Percentiles rank a stretch among this genome's conserved stretches.
Evolutionary conservation across 441 rosid genomes (phyloP).

Genomic region (Populus hybrid): DNA sequence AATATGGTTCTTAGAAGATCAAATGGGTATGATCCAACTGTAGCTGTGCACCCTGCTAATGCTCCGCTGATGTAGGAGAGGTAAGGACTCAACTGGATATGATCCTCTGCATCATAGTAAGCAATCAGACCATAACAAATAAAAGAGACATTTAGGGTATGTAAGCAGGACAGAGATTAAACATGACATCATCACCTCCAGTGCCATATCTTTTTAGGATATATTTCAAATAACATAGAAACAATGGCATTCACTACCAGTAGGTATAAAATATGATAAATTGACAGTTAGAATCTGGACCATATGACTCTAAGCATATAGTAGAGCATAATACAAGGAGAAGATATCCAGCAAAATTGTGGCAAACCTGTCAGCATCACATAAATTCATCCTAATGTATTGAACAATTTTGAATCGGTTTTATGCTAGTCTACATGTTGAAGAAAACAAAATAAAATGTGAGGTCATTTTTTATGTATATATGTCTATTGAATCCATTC

Average conservation of each 20-base stretch:
- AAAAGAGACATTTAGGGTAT: neutral
- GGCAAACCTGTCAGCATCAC: neutral
- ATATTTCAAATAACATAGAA: neutral
- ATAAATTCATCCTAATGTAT: neutral
- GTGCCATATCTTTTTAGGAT: neutral
- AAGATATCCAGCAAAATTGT: neutral
- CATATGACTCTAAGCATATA: neutral
- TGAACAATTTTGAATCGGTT: neutral
- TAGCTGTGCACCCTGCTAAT: slow-evolving; percentile 92
- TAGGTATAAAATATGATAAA: neutral
- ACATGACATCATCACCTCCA: neutral
- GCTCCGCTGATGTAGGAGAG: slow-evolving; percentile 86
- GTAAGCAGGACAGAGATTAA: neutral
- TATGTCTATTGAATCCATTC: neutral
- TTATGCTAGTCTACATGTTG: neutral
- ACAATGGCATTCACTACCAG: neutral
- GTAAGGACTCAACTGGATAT: slow-evolving; percentile 75
- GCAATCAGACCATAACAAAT: neutral
- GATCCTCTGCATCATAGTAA: slow-evolving; percentile 64
- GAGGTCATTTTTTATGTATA: neutral
- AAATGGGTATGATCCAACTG: slow-evolving; percentile 94
- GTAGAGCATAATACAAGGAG: neutral
- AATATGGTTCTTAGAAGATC: slow-evolving; percentile 87
- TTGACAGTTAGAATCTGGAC: neutral
- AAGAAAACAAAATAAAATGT: neutral